A percentile compares a stretch with the other conserved stretches of the same genome.
Conservation (phyloP, 257 asterid genomes). For the Lycium barbarum region DNA sequence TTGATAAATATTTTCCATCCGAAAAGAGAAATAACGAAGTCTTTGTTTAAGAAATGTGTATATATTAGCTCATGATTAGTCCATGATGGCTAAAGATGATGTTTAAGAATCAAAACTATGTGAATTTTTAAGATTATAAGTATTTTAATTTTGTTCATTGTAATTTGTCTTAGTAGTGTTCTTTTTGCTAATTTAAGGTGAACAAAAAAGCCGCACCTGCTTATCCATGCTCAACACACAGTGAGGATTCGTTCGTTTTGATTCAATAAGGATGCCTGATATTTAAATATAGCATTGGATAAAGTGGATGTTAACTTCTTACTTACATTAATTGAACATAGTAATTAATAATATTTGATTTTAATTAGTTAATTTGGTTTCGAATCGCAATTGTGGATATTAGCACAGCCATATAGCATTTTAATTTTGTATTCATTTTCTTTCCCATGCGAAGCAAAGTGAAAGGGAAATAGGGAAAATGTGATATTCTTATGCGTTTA, state of each 20-base stretch:
- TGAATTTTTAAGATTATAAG: no score
- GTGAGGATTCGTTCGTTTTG: neutral
- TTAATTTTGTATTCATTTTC: neutral
- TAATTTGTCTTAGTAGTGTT: neutral
- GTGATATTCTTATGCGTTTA: neutral
- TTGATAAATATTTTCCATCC: no score
- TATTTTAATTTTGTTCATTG: neutral
- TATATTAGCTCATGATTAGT: no score
- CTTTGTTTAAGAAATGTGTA: no score
- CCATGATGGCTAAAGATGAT: no score
- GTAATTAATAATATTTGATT: neutral
- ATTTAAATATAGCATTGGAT: neutral
- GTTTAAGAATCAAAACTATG: no score
- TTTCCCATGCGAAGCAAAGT: neutral
- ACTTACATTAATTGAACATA: neutral
- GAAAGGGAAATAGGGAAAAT: neutral
- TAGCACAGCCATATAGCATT: neutral
- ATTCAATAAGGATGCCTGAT: neutral
- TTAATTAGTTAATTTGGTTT: neutral
- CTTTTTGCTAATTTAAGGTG: neutral
- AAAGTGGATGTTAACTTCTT: neutral
- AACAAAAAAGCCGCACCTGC: neutral
- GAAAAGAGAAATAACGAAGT: no score
- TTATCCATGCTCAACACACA: neutral
- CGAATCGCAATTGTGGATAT: neutral